Evolutionary conservation across 2,329 filamentous ascomycete species (phyloP), one percentile per base, ranked within the genome.

Genomic region (Fusarium acutatum): DNA sequence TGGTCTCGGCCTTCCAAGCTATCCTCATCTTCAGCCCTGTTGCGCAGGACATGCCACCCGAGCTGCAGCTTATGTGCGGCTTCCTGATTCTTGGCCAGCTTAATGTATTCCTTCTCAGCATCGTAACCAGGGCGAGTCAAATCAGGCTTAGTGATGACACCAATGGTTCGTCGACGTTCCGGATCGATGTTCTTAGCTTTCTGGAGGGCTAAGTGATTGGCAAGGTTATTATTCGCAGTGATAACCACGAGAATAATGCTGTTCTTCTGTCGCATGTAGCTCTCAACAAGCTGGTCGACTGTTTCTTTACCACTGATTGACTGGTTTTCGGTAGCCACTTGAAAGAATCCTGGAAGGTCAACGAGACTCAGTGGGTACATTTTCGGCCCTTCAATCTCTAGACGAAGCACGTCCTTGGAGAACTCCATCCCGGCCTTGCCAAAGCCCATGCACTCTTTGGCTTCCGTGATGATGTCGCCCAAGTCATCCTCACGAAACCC

Each of bases 221-320:
- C 85, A 35, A 85, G 83, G 46, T 90, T 84, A 20, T 82, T 81
- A 40, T 83, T 85, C 3, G 87, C 88, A 0, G 85, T 82, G 3
- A 90, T 79, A 1, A 90, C 83, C 1, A 88, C 86, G 1, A 92
- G 80, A 4, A 91, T 89, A 60, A 92, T 89, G 73, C 85, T 91
- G n/a, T 88, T 84, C 18, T 81, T 77, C 34, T 87, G 83, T n/a
- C 76, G 75, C 84, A 93, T 90, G 72, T 93, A 92, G 0, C 80
- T 79, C 5, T 86, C 76, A 0, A 86, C 84, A 1, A 86, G 72
- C 17, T 80, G 60, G n/a, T 80, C 72, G 15, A 86, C 82, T 1
- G 81, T 76, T 6, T 78, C 60, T 9, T 75, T 80, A 10, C 75
- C 83, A 8, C 73, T 71, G 0, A 73, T 56, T 1, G 82, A 79